These are phyloP conservation scores for Nakaseomyces nivariensis DNA, from an alignment of 1,139 yeast species.

Conservation along the genomic window DNA sequence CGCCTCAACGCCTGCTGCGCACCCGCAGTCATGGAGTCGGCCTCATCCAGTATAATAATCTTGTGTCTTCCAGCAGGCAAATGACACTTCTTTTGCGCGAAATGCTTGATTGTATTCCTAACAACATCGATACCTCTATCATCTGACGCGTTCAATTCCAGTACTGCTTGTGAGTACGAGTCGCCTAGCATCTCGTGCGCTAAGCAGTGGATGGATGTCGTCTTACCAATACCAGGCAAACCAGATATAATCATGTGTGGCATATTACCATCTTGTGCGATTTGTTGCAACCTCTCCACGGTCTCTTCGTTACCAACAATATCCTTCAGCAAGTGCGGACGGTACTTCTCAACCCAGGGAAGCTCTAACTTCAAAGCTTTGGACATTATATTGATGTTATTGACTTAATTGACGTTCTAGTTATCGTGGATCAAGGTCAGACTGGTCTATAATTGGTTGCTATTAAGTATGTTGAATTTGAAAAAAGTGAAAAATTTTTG, in stretches of 20 bases:
- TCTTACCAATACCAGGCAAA: constrained; percentile 93
- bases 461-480: no score
- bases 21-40: constrained; percentile 85
- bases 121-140: constrained; percentile 96
- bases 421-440: no score
- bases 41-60: constrained; percentile 85
- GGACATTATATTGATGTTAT: constrained; percentile 3
- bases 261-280: constrained; percentile 89
- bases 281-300: constrained; percentile 68
- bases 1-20: constrained; percentile 97
- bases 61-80: constrained; percentile 72
- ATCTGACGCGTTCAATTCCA: constrained; percentile 91
- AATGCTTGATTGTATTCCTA: constrained; percentile 81
- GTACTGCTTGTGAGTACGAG: constrained; percentile 67
- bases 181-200: constrained; percentile 78
- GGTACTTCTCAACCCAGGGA: constrained; percentile 86
- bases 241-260: constrained; percentile 94
- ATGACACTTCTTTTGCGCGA: constrained; percentile 85
- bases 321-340: constrained; percentile 70
- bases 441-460: no score
- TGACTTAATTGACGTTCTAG: no score
- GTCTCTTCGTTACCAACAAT: constrained; percentile 93
- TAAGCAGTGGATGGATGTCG: constrained; percentile 85
- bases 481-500: no score
- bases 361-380: constrained; percentile 27